Evolutionary conservation across 2,329 filamentous ascomycete genomes (phyloP), one percentile per base, ranked within the genome.

Genomic region (Penicillium sp.): DNA sequence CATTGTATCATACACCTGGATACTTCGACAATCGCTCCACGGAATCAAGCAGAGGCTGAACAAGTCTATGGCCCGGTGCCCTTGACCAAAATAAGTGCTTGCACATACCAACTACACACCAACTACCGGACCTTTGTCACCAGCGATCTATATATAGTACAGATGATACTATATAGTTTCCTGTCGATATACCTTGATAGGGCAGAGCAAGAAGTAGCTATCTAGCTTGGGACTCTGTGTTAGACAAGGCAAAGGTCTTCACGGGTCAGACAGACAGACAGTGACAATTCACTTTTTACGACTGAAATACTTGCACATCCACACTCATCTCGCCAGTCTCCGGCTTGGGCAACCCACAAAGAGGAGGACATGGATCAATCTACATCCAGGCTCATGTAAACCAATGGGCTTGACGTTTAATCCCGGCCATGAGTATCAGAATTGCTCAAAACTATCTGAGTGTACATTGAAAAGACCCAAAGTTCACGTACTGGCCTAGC

Each of bases 171-270:
- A 81, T 82, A 83, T 84, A 85, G 80, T 82, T 81, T 81, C 79
- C 79, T 84, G 80, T 84, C 81, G 81, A 84, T 83, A 84, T 81
- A 83, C 83, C 80, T 84, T 84, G 78, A 84, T 85, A 86, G 82
- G 83, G 78, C 82, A 80, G 78, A 79, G 67, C 78, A 78, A 74
- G 78, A 77, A 75, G 72, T 80, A 74, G 70, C 70, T 64, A 66
- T 82, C 83, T 88, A 89, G 85, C 84, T 84, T 84, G 82, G 75
- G 75, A 75, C 70, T 85, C 82, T 85, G 85, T 85, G 85, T 89
- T 89, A 87, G 86, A 87, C 83, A 86, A 77, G 51, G 74, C 77
- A 76, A 59, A 69, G 64, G 62, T 68, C 67, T 64, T 64, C 66
- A 29, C 68, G 65, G 64, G 61, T 63, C 67, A 68, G 62, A 67